Evolutionary conservation across 2,329 filamentous ascomycete genomes (phyloP), one percentile per base, ranked within the genome.

Genomic region (Pseudogymnoascus sp.): DNA sequence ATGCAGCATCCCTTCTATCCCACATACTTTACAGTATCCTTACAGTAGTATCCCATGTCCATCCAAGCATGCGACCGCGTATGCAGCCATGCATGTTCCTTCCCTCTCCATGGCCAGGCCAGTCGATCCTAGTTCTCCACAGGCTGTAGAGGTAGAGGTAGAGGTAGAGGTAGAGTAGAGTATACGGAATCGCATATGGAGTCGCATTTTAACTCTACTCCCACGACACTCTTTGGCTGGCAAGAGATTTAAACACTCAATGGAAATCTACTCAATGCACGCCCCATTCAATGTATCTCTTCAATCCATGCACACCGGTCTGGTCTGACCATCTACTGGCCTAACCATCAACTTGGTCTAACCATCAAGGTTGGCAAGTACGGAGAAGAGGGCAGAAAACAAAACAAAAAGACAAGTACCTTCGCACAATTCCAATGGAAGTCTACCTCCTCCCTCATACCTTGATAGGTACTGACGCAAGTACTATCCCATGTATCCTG

Each of bases 391-490:
- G n/a, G n/a, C n/a, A n/a, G n/a, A n/a, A n/a, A n/a, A n/a, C n/a
- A n/a, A n/a, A n/a, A n/a, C n/a, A n/a, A n/a, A n/a, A n/a, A n/a
- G n/a, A n/a, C n/a, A n/a, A n/a, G n/a, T n/a, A n/a, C n/a, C n/a
- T n/a, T n/a, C n/a, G n/a, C n/a, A n/a, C n/a, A n/a, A n/a, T n/a
- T n/a, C n/a, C n/a, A n/a, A n/a, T n/a, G n/a, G n/a, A n/a, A n/a
- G n/a, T 39, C 36, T 39, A 39, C 36, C n/a, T 39, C 13, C n/a
- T 18, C 5, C 10, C 18, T 7, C 40, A 45, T 5, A 45, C 40
- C 40, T 45, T 45, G 40, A 45, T 45, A 45, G 40, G 40, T 45
- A 45, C 40, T 45, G 40, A 45, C 40, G 18, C 40, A 45, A 45
- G 40, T 45, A 45, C 10, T 6, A 9, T 5, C 4, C 9, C 18